Evolutionary conservation across 441 rosid species (phyloP).

Genomic region (Mallotus japonicus): DNA sequence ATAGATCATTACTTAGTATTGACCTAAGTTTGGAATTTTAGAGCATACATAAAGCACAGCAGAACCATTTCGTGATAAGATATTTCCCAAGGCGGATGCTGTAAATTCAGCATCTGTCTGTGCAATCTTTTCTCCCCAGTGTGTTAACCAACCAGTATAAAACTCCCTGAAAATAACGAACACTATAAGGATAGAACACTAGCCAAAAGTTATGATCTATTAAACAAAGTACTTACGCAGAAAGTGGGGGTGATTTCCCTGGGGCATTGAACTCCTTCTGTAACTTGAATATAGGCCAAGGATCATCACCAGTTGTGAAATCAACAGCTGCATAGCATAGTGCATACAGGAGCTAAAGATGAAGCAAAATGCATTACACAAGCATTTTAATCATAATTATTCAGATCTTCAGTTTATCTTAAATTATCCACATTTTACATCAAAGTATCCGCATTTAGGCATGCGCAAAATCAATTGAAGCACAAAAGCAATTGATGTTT

Average conservation of each 20-base stretch:
- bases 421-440: background rate
- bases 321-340: slow-evolving; percentile 72
- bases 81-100: slow-evolving; percentile 70
- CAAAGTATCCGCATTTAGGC: background rate
- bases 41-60: slow-evolving; percentile 88
- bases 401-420: background rate
- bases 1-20: slow-evolving; percentile 17
- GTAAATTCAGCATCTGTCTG: slow-evolving; percentile 63
- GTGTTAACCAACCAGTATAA: slow-evolving; percentile 98
- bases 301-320: slow-evolving; percentile 75
- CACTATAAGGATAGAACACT: slow-evolving; percentile 19
- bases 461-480: background rate
- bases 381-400: background rate
- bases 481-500: background rate
- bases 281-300: slow-evolving; percentile 83
- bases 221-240: slow-evolving; percentile 54
- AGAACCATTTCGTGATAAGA: slow-evolving; percentile 75
- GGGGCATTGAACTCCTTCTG: slow-evolving; percentile 89
- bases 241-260: slow-evolving; percentile 93
- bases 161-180: slow-evolving; percentile 62
- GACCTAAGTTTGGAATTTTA: slow-evolving; percentile 15
- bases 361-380: background rate
- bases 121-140: slow-evolving; percentile 87
- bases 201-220: slow-evolving; percentile 1
- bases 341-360: slow-evolving; percentile 25